Evolutionary conservation across 345 rosid species (phyloP).

Genomic region (Alliaria petiolata): DNA sequence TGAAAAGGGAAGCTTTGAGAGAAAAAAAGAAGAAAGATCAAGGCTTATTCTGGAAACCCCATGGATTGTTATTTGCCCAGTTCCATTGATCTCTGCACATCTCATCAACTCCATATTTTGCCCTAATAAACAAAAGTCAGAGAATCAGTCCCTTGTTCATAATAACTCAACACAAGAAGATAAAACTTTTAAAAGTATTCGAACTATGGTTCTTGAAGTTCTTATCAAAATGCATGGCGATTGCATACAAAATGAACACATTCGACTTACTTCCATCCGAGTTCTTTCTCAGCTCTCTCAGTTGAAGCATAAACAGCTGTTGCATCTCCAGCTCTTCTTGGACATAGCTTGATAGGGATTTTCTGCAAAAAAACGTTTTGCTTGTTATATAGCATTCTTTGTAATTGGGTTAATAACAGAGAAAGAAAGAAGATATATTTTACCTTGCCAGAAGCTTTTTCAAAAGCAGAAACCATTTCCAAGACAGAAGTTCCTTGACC

Average conservation of each 20-base stretch:
- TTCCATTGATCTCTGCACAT: constrained; percentile 99
- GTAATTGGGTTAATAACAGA: not conserved
- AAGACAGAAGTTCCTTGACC: constrained; percentile 84
- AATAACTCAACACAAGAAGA: not conserved
- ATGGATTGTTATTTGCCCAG: constrained; percentile 82
- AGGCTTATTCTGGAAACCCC: constrained; percentile 74
- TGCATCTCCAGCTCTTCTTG: constrained; percentile 92
- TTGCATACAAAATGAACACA: not conserved
- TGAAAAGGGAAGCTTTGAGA: not conserved
- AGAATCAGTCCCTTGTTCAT: not conserved
- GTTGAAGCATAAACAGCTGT: constrained; percentile 83
- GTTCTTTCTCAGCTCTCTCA: constrained; percentile 73
- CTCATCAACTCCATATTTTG: constrained; percentile 78
- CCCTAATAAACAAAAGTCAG: constrained; percentile 45
- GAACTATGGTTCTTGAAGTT: constrained; percentile 1
- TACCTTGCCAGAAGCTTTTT: constrained; percentile 90
- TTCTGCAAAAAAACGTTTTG: constrained; percentile 45
- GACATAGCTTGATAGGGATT: constrained; percentile 76
- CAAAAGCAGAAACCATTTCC: constrained; percentile 93
- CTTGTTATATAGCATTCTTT: not conserved
- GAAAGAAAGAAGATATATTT: not conserved
- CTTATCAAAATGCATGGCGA: not conserved
- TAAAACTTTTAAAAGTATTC: not conserved
- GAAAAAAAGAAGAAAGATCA: not conserved
- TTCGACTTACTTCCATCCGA: constrained; percentile 79